Base-by-base conservation (phyloP, 1,284 basidiomycete genomes). In the Porodaedalea pini region DNA sequence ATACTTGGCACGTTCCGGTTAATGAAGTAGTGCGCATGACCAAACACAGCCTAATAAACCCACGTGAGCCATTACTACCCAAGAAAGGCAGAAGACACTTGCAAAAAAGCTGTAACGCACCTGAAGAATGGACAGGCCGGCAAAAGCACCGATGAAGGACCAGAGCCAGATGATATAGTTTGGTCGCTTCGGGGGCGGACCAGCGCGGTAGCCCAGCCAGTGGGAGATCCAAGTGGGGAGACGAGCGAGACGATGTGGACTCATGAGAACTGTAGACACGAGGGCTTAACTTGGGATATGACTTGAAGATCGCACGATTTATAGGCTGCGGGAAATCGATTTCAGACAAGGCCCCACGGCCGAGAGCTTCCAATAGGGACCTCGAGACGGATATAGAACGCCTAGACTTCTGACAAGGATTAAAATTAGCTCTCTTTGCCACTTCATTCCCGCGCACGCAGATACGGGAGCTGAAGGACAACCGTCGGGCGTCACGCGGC, bases 51-150 rank as follows among this genome's bases (percentile, higher is more conserved):
- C 54, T 56, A 31, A 19, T 2, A n/a, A n/a, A n/a, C n/a, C n/a
- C n/a, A n/a, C n/a, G n/a, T n/a, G n/a, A n/a, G n/a, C n/a, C n/a
- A 29, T 19, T 2, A 8, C 23, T 5, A 45, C 19, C n/a, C n/a
- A 3, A n/a, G 23, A 17, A 44, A 19, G 36, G 34, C 25, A 52
- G 27, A n/a, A 29, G 29, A 41, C 36, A 51, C 8, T 37, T 34
- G 25, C 31, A 21, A n/a, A 27, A 5, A 25, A 13, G 36, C 7
- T 4, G 40, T 17, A 15, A 54, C 21, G 10, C 19, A 56, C 78
- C 64, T 85, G 80, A 45, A 86, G 73, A 25, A 82, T 67, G 0
- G 80, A 73, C 53, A 86, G 77, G 1, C 80, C 78, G 54, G 76
- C 75, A 63, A 86, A 83, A 0, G 82, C 73, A 19, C 78, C 83